phyloP scores from a whole-genome alignment of 140 eudicot genomes.

The Oenanthe javanica region DNA sequence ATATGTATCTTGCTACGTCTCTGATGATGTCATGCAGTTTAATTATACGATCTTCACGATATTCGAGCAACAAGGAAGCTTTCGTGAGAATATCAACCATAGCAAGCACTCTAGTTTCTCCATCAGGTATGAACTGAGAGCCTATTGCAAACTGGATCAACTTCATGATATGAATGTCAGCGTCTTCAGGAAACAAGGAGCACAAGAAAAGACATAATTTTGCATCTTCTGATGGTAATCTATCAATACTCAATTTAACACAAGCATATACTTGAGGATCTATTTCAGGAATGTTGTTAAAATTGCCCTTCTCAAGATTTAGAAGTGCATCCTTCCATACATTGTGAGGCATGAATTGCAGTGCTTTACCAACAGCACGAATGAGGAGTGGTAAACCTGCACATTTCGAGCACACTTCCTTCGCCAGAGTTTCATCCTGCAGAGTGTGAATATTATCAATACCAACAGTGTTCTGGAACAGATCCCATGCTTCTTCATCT shows the following conservation, averaged over 20 bases:
- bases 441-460: not conserved
- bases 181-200: constrained; percentile 17
- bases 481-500: not conserved
- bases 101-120: not conserved
- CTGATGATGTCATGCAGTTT: constrained; percentile 7
- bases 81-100: not conserved
- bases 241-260: constrained; percentile 8
- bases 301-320: not conserved
- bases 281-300: not conserved
- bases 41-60: not conserved
- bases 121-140: not conserved
- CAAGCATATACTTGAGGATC: not conserved
- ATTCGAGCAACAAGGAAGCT: constrained; percentile 8
- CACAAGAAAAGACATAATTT: constrained; percentile 12
- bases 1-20: not conserved
- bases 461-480: not conserved
- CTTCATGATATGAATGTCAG: not conserved
- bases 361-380: not conserved
- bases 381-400: not conserved
- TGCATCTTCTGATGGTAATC: not conserved
- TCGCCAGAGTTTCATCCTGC: not conserved
- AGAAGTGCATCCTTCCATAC: not conserved
- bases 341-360: not conserved
- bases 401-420: not conserved
- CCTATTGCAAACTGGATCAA: not conserved